These are phyloP conservation scores for Malassezia sympodialis DNA, from an alignment of 1,284 basidiomycete genomes.

Conservation along the genomic window DNA sequence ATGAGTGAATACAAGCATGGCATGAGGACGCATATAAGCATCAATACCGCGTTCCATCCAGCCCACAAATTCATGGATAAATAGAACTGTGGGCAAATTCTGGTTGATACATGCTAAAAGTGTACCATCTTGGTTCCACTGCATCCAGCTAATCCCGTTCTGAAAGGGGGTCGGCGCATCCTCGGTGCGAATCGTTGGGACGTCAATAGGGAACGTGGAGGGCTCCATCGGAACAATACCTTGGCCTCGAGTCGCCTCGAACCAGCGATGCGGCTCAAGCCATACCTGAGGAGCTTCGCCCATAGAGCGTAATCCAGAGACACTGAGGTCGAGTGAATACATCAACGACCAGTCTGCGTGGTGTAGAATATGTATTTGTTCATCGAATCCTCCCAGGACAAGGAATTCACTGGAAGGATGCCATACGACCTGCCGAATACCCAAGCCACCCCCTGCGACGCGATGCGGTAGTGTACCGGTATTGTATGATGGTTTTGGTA, in stretches of 20 bases:
- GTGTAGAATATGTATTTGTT: slow-evolving; percentile 31
- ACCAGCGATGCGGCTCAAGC: slow-evolving; percentile 38
- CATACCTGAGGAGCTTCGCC: slow-evolving; percentile 18
- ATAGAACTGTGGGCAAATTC: slow-evolving; percentile 55
- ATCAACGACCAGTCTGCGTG: slow-evolving; percentile 21
- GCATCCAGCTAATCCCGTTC: neutral
- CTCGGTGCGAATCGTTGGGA: neutral
- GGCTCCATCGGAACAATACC: slow-evolving; percentile 36
- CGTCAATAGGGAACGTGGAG: neutral
- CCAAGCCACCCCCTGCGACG: slow-evolving; percentile 33
- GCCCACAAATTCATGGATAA: slow-evolving; percentile 59
- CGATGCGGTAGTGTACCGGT: neutral
- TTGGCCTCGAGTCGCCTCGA: slow-evolving; percentile 35
- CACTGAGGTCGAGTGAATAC: slow-evolving; percentile 3
- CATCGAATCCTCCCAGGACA: slow-evolving; percentile 46
- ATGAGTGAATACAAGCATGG: slow-evolving; percentile 58
- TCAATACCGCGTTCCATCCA: slow-evolving; percentile 50
- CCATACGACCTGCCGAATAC: slow-evolving; percentile 44
- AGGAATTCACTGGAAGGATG: slow-evolving; percentile 40
- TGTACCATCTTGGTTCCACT: slow-evolving; percentile 7
- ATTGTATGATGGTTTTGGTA: neutral
- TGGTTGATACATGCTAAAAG: slow-evolving; percentile 47
- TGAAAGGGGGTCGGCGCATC: neutral
- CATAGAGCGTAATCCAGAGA: slow-evolving; percentile 12
- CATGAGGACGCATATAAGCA: slow-evolving; percentile 51